phyloP scores from a whole-genome alignment of 257 asterid genomes.

The Petrea volubilis region DNA sequence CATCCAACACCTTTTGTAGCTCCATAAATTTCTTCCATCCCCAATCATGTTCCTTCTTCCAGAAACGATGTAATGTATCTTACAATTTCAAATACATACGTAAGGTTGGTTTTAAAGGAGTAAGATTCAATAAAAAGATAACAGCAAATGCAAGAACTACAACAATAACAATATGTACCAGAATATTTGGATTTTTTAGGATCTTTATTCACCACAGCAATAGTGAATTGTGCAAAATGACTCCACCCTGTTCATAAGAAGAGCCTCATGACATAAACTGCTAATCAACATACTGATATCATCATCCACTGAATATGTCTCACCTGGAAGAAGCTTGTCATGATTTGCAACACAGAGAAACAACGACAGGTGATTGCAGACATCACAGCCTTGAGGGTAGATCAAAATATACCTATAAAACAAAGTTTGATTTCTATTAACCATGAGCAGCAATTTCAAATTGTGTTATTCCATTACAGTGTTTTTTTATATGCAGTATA shows the following conservation, averaged over 20 bases:
- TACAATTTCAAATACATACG: conserved; percentile 21
- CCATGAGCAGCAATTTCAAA: conserved; percentile 8
- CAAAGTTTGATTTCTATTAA: conserved; percentile 26
- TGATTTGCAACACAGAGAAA: conserved; percentile 97
- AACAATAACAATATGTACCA: conserved; percentile 39
- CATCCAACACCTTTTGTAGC: conserved; percentile 82
- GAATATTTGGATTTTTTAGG: conserved; percentile 92
- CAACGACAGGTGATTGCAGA: conserved; percentile 89
- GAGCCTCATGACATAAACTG: conserved; percentile 16
- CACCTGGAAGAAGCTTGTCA: conserved; percentile 97
- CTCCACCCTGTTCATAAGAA: conserved; percentile 73
- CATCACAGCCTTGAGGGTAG: conserved; percentile 97
- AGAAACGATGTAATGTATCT: conserved; percentile 94
- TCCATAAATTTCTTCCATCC: conserved; percentile 99
- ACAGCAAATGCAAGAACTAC: neutral
- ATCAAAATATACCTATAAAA: conserved; percentile 84
- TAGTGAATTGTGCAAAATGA: conserved; percentile 95
- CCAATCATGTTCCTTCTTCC: conserved; percentile 99
- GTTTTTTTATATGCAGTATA: neutral
- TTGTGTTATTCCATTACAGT: neutral
- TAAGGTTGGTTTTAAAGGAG: neutral
- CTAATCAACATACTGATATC: neutral
- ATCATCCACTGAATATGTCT: neutral
- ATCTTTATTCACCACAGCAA: conserved; percentile 94
- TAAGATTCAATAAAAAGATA: neutral